Percentiles rank a stretch among this genome's conserved stretches.
Conservation (phyloP, 805 yeast genomes). For the Peterozyma xylosa region DNA sequence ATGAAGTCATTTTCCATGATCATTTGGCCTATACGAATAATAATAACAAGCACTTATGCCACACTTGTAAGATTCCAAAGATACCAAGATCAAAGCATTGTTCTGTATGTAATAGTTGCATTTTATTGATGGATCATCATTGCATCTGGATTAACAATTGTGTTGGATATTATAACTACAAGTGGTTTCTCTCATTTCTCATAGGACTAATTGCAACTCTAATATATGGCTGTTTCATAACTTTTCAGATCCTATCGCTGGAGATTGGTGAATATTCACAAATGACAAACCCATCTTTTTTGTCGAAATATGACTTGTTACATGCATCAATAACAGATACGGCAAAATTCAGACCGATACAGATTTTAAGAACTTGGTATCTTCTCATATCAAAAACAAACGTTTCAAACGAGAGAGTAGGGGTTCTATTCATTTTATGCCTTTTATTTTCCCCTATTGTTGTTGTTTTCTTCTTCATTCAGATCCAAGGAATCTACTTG, state of each 20-base stretch:
- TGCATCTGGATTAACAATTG: slow-evolving; percentile 50
- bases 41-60: slow-evolving; percentile 31
- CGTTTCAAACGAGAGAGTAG: slow-evolving; percentile 29
- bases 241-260: slow-evolving; percentile 18
- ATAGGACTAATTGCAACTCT: slow-evolving; percentile 24
- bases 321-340: no score
- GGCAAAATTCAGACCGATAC: no score
- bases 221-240: slow-evolving; percentile 32
- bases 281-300: no score
- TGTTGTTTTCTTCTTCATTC: slow-evolving; percentile 29
- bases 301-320: no score
- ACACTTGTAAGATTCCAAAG: slow-evolving; percentile 66
- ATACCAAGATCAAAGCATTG: slow-evolving; percentile 77
- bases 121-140: slow-evolving; percentile 58
- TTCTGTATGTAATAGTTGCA: slow-evolving; percentile 57
- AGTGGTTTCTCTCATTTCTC: slow-evolving; percentile 39
- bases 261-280: neutral
- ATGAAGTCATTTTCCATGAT: slow-evolving; percentile 34
- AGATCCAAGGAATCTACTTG: slow-evolving; percentile 37
- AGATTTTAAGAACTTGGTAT: slow-evolving; percentile 5
- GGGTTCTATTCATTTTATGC: slow-evolving; percentile 33
- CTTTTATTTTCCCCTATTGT: slow-evolving; percentile 28
- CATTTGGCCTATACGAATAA: slow-evolving; percentile 16
- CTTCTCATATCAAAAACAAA: slow-evolving; percentile 20
- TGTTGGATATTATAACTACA: slow-evolving; percentile 44